Percentiles rank a stretch among this genome's conserved stretches.
Conservation (phyloP, 257 asterid genomes). For the Vinca minor region DNA sequence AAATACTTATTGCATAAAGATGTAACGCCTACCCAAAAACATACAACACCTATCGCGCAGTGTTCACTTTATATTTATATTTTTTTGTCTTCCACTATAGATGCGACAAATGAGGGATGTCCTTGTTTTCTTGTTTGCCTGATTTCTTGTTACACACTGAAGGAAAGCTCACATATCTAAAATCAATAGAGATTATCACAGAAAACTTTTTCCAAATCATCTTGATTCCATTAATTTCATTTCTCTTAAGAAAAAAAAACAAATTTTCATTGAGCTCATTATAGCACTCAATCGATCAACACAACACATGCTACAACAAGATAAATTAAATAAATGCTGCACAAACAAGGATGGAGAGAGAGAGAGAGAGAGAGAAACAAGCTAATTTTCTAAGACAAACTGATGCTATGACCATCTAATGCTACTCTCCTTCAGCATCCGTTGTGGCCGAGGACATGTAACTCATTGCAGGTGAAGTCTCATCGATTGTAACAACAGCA, state of each 20-base stretch:
- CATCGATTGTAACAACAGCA: slow-evolving; percentile 12
- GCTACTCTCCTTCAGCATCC: slow-evolving; percentile 26
- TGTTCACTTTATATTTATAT: too few species aligned
- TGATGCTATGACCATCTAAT: background rate
- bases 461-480: slow-evolving; percentile 31
- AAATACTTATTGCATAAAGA: too few species aligned
- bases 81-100: too few species aligned
- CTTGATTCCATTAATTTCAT: background rate
- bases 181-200: background rate
- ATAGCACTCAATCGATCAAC: slow-evolving; percentile 4
- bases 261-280: slow-evolving; percentile 5
- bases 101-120: too few species aligned
- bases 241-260: background rate
- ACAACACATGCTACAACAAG: slow-evolving; percentile 1
- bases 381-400: background rate
- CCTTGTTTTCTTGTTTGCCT: too few species aligned
- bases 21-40: too few species aligned
- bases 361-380: background rate
- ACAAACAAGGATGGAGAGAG: background rate
- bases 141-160: too few species aligned
- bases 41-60: too few species aligned
- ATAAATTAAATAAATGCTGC: slow-evolving; percentile 6
- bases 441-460: slow-evolving; percentile 29
- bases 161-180: background rate
- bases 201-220: background rate